Evolutionary conservation across 495 filamentous ascomycete species (phyloP).

Genomic region (Penicillium ochrochloron): DNA sequence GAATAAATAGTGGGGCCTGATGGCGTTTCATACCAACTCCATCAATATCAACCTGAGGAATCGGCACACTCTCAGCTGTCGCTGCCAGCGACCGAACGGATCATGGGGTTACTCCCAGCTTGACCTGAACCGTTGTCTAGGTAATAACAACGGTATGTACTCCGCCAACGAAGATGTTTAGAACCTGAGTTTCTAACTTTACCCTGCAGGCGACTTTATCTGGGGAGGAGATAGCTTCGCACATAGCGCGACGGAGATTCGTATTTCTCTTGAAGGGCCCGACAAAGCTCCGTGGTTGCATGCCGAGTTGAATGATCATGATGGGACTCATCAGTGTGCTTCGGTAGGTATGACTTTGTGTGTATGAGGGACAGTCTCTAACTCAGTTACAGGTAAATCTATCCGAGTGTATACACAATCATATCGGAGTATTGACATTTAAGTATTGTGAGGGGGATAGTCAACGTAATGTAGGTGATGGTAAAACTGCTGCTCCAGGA

Average conservation of each 20-base stretch:
- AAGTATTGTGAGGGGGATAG: background rate
- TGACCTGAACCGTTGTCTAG: constrained; percentile 19
- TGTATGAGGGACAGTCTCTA: background rate
- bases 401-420: constrained; percentile 10
- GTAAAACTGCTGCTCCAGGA: too few relatives aligned
- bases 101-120: constrained; percentile 14
- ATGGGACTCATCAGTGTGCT: constrained; percentile 7
- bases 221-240: constrained; percentile 18
- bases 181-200: background rate
- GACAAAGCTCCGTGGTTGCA: constrained; percentile 11
- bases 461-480: background rate
- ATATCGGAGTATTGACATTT: background rate
- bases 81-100: constrained; percentile 16
- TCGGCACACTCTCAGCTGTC: constrained; percentile 17
- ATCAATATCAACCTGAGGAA: constrained; percentile 17
- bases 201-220: constrained; percentile 12
- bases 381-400: constrained; percentile 1
- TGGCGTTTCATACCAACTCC: constrained; percentile 17
- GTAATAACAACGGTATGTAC: constrained; percentile 16
- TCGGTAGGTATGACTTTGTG: background rate
- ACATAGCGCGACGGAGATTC: constrained; percentile 19
- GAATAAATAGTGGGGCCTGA: background rate
- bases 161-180: background rate
- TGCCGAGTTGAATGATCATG: constrained; percentile 3
- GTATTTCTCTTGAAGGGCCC: constrained; percentile 17